Base-by-base conservation (phyloP, 352 stramenopile genomes). In the Phytophthora sp. region DNA sequence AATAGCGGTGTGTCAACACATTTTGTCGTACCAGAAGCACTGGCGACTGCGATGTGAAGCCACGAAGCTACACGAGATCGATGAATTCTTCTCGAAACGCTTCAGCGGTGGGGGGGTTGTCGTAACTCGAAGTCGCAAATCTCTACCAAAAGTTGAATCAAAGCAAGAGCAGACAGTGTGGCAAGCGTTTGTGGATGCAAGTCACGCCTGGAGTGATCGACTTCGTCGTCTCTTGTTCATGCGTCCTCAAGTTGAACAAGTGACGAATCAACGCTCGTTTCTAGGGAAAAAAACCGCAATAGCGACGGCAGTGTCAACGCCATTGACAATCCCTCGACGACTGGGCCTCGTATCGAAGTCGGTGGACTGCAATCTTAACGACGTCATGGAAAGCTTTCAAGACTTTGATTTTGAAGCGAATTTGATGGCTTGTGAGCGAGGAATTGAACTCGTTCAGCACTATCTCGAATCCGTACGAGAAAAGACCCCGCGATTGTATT, bases 331-430 rank as follows among this genome's bases (percentile, higher is more conserved):
- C 23, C 20, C 44, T 30, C 54, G 23, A 56, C 61, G 66, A 46
- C 23, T 33, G 7, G 61, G 29, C 15, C 21, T 31, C 20, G 36
- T 38, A 9, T 58, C 36, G n/a, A 77, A 56, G 27, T 65, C 62
- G 6, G 57, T 79, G 46, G 26, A 20, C 9, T 88, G 75, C 30
- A 72, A 77, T 2, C 53, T 90, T 21, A 56, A 75, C 35, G 76
- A 76, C 12, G 59, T 88, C 26, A 41, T 78, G 12, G 23, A 71
- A n/a, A 76, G 59, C 20, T 90, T 89, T 39, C 59, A 76, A n/a
- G 74, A 50, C 12, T 90, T 90, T 50, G 76, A 90, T 29, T 90
- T 90, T 36, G 74, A 84, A 12, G 12, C 51, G 4, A 67, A 63
- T n/a, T 50, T 73, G 16, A 44, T 58, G 16, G 70, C 59, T 1